Base-by-base conservation (phyloP, 2,329 filamentous ascomycete genomes). In the Pezicula radicicola region DNA sequence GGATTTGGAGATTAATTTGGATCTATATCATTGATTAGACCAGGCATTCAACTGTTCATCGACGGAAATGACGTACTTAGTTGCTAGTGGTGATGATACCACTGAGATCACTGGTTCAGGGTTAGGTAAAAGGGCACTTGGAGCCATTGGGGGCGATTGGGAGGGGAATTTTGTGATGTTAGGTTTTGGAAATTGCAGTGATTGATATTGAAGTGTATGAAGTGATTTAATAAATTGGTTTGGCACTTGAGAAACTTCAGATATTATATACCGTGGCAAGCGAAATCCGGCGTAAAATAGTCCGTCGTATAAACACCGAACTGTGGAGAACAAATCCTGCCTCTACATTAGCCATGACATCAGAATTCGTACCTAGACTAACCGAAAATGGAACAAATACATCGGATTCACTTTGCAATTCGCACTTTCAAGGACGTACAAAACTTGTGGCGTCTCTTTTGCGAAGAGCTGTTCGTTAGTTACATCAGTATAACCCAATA, bases 1-100 rank as follows among this genome's bases (percentile, higher is more conserved):
- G 54, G 70, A 66, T 10, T 64, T 63, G 45, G 53, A 66, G 7
- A 54, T 48, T 6, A 52, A 18, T 19, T 66, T 60, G 30, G 56
- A 55, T 7, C 58, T 58, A 39, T 59, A 25, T n/a, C 13, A 27
- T 18, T 49, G 5, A 44, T 19, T 44, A 28, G 19, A 9, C 13
- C 10, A 25, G 10, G 8, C 3, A 5, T n/a, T 25, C 25, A 12
- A 16, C 4, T 6, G 6, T 44, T 28, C 12, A 25, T 25, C 15
- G 6, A 44, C 5, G 27, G 25, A 15, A 44, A 19, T 28, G 18
- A 44, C 42, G 6, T 4, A 44, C 15, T 28, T 4, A 7, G 19
- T 28, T 44, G 42, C 8, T 25, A 44, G 19, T 30, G 28, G 28
- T 30, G 28, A 30, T 12, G 28, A 30, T 9, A 12, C 28, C 28